Evolutionary conservation across 2,329 filamentous ascomycete species (phyloP).

Genomic region (Celoporthe dispersa): DNA sequence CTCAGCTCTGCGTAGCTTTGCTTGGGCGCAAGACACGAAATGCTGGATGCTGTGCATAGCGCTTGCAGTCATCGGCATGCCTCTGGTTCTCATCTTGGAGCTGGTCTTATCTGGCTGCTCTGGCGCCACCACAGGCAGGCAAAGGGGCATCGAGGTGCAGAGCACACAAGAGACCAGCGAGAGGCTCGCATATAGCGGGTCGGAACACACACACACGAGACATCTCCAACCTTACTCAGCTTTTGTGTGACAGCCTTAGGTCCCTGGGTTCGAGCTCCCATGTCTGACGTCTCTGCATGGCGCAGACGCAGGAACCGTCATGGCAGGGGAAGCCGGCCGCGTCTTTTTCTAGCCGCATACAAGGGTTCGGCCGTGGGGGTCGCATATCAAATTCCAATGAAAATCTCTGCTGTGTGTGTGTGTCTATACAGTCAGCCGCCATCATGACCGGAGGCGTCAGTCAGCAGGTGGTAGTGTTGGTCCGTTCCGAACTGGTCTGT

Average conservation of each 20-base stretch:
- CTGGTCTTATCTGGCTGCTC: neutral
- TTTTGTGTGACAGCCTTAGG: neutral
- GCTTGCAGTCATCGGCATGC: neutral
- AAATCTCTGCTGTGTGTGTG: neutral
- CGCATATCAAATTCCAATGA: conserved; percentile 19
- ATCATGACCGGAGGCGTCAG: neutral
- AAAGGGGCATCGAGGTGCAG: neutral
- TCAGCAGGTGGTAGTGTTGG: neutral
- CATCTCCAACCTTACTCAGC: neutral
- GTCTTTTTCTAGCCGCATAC: conserved; percentile 27
- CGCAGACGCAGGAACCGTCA: conserved; percentile 19
- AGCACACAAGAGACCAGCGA: neutral
- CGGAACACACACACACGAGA: neutral
- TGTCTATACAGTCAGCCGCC: conserved; percentile 1
- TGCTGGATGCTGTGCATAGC: neutral
- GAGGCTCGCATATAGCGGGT: neutral
- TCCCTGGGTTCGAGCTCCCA: conserved; percentile 10
- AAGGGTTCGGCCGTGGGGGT: conserved; percentile 28
- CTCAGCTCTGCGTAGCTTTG: neutral
- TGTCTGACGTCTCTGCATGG: conserved; percentile 15
- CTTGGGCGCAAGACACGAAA: neutral
- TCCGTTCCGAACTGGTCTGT: neutral
- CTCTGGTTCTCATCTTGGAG: neutral
- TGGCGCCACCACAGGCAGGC: neutral
- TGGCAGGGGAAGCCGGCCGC: conserved; percentile 20